phyloP scores from a whole-genome alignment of 2,329 filamentous ascomycete species.

The Penicillium corylophilum region DNA sequence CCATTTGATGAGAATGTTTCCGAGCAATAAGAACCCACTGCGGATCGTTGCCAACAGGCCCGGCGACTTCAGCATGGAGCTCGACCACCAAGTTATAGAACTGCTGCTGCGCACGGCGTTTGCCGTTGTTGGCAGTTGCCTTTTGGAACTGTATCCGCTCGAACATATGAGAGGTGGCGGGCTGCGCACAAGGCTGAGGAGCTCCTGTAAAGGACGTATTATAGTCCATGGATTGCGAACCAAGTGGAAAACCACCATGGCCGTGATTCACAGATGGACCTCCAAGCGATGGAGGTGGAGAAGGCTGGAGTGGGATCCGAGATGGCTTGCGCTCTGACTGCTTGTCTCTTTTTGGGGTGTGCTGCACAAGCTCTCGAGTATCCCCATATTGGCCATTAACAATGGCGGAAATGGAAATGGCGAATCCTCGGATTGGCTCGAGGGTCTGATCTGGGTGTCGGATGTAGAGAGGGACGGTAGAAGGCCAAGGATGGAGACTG shows the following conservation, averaged over 20 bases:
- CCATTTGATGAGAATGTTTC: conserved; percentile 74
- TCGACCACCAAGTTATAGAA: conserved; percentile 91
- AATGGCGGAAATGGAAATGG: conserved; percentile 80
- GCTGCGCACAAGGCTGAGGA: conserved; percentile 35
- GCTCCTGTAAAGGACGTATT: conserved; percentile 29
- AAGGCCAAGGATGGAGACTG: conserved; percentile 62
- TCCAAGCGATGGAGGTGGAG: conserved; percentile 53
- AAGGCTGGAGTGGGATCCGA: conserved; percentile 66
- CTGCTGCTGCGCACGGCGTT: conserved; percentile 83
- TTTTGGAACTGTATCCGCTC: conserved; percentile 94
- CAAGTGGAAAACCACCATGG: conserved; percentile 25
- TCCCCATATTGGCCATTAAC: conserved; percentile 75
- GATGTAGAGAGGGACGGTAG: conserved; percentile 57
- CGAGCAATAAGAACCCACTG: conserved; percentile 70
- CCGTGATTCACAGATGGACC: conserved; percentile 21
- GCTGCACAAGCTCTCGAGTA: conserved; percentile 79
- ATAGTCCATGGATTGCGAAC: conserved; percentile 35
- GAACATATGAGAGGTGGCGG: conserved; percentile 61
- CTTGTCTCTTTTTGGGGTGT: conserved; percentile 89
- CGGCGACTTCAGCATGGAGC: conserved; percentile 68
- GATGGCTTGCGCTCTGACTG: conserved; percentile 75
- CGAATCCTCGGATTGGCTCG: conserved; percentile 69
- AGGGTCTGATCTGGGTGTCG: conserved; percentile 46
- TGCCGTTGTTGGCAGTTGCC: conserved; percentile 90
- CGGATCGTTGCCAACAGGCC: conserved; percentile 42